Evolutionary conservation across 768 basidiomycete genomes (phyloP), one percentile per base, ranked within the genome.

Genomic region (Boletus subparvulus): DNA sequence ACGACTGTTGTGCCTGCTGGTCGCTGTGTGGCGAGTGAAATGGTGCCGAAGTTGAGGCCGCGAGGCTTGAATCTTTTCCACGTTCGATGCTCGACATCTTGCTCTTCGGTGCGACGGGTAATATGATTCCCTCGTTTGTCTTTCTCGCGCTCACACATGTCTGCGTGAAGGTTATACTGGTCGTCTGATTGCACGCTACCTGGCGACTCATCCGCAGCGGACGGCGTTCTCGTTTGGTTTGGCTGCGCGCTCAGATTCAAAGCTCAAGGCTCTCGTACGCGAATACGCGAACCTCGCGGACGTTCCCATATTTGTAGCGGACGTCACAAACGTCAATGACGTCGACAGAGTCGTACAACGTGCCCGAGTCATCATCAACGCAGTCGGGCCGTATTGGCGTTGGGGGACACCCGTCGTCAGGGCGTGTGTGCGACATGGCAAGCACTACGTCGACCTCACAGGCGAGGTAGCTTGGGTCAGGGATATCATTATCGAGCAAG

Each of bases 361-460:
- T 17, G 76, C 83, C 6, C 80, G 80, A 45, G 86, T 94, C 19
- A 82, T 94, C 52, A 85, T 94, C 55, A 92, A 89, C 64, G 75
- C 85, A 32, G 82, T 89, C 33, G 92, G 92, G 1, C 90, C 91
- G 2, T 94, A 80, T 67, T 86, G 83, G 80, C 67, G 68, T 7
- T 89, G 80, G 73, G 88, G 91, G 3, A 84, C 84, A n/a, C 79
- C 83, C 10, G 86, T 94, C 13, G 88, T 92, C 19, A 90, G 82
- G 54, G 86, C 88, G 5, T 96, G 94, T 60, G 88, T 86, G 6
- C 75, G 74, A 36, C 75, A 87, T 55, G 86, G 89, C 6, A 80
- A 83, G 8, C 92, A 95, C 71, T 96, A 96, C 68, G 84, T 93
- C 28, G 95, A 98, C 71, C 75, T 94, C 35, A 84, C 88, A 2